These are phyloP conservation scores for Erigeron philadelphicus DNA, from an alignment of 140 eudicot species.

Conservation along the genomic window DNA sequence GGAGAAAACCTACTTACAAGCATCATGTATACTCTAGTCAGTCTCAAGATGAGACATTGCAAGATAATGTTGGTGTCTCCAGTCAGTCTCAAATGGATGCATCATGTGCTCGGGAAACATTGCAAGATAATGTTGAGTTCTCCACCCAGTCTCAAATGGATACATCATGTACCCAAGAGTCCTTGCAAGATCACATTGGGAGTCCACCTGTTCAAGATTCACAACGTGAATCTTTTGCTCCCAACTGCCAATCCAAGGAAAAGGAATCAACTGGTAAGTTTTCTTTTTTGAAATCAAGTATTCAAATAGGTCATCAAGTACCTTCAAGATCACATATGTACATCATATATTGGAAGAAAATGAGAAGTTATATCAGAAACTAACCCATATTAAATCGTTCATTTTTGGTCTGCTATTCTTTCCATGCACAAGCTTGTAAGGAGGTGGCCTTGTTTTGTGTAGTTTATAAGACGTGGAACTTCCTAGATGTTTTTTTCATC, in stretches of 20 bases:
- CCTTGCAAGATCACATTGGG: constrained; percentile 32
- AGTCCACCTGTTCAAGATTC: constrained; percentile 26
- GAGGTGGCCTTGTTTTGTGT: neutral
- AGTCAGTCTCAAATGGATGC: constrained; percentile 28
- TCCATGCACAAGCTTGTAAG: too few species aligned
- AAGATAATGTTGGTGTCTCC: neutral
- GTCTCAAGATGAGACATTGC: constrained; percentile 31
- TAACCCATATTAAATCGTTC: too few species aligned
- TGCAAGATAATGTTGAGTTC: too few species aligned
- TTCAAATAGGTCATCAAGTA: neutral
- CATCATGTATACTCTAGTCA: constrained; percentile 36
- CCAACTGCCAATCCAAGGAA: constrained; percentile 29
- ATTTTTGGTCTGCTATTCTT: too few species aligned
- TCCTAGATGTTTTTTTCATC: neutral
- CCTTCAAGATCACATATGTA: neutral
- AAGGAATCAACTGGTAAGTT: constrained; percentile 45
- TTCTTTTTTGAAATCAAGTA: constrained; percentile 8
- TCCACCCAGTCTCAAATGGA: constrained; percentile 26
- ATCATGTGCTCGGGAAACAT: neutral
- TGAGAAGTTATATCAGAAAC: neutral
- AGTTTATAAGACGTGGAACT: neutral
- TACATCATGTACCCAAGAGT: constrained; percentile 43
- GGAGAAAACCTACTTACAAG: constrained; percentile 46
- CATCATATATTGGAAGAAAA: neutral
- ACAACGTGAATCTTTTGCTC: constrained; percentile 27